Evolutionary conservation across 2,329 filamentous ascomycete genomes (phyloP).

Genomic region (Hypoxylon sp.): DNA sequence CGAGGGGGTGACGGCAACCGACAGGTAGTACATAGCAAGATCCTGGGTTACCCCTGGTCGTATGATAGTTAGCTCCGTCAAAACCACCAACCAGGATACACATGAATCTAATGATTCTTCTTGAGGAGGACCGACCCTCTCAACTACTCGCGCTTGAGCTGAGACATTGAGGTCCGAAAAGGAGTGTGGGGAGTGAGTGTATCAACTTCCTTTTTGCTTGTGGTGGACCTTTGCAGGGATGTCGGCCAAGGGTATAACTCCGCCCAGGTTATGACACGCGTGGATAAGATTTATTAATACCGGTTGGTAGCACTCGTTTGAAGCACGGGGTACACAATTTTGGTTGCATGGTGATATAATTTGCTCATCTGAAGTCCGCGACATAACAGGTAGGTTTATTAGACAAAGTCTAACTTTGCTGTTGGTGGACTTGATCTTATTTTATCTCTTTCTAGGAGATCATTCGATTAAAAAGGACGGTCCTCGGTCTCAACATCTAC

Average conservation of each 20-base stretch:
- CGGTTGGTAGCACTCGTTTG: conserved; percentile 16
- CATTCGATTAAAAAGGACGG: not conserved
- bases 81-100: conserved; percentile 31
- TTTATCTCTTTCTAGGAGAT: not conserved
- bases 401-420: not conserved
- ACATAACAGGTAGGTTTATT: not conserved
- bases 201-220: conserved; percentile 8
- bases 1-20: conserved; percentile 14
- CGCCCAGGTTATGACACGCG: conserved; percentile 23
- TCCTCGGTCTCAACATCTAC: not conserved
- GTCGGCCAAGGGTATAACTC: conserved; percentile 22
- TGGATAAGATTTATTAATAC: conserved; percentile 19
- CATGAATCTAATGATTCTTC: conserved; percentile 21
- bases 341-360: conserved; percentile 19
- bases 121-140: conserved; percentile 7
- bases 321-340: conserved; percentile 9
- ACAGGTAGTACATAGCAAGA: conserved; percentile 11
- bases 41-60: conserved; percentile 28
- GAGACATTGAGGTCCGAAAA: conserved; percentile 2
- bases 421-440: not conserved
- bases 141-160: not conserved
- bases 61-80: conserved; percentile 12
- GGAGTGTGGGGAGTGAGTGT: conserved; percentile 27
- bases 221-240: conserved; percentile 31
- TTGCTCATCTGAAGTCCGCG: conserved; percentile 28